These are phyloP conservation scores for Hericium rajendrae DNA, from an alignment of 768 basidiomycete species.

Conservation along the genomic window DNA sequence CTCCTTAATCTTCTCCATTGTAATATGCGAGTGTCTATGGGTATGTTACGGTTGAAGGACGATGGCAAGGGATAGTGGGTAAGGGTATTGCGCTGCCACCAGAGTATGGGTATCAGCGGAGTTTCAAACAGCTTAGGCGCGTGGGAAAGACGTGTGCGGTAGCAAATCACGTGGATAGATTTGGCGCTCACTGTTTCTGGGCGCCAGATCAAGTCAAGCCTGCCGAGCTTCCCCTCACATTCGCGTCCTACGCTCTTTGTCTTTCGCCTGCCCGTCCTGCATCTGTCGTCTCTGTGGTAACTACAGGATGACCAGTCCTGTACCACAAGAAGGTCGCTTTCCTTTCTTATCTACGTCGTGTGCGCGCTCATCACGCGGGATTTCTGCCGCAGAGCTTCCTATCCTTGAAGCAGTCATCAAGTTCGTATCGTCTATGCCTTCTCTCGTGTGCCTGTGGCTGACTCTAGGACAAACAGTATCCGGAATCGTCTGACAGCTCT, in stretches of 20 bases:
- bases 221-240: not conserved
- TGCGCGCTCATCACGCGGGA: slow-evolving; percentile 11
- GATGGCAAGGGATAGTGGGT: slow-evolving; percentile 8
- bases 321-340: slow-evolving; percentile 68
- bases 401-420: slow-evolving; percentile 93
- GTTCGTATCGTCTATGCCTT: slow-evolving; percentile 30
- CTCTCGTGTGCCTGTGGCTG: not conserved
- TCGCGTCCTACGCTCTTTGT: not conserved
- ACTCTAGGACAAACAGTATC: slow-evolving; percentile 43
- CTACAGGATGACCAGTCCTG: slow-evolving; percentile 44
- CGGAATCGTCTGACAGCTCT: slow-evolving; percentile 90
- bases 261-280: not conserved
- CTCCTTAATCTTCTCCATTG: slow-evolving; percentile 43
- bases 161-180: slow-evolving; percentile 6
- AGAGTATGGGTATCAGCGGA: not conserved
- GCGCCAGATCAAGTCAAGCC: not conserved
- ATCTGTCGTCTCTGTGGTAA: not conserved
- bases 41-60: not conserved
- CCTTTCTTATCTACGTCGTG: slow-evolving; percentile 12
- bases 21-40: slow-evolving; percentile 6
- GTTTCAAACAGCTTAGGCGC: not conserved
- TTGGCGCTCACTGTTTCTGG: not conserved
- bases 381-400: slow-evolving; percentile 58
- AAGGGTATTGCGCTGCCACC: not conserved
- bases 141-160: slow-evolving; percentile 8